phyloP scores from a whole-genome alignment of 768 basidiomycete genomes.

The Rhizopogon vulgaris region DNA sequence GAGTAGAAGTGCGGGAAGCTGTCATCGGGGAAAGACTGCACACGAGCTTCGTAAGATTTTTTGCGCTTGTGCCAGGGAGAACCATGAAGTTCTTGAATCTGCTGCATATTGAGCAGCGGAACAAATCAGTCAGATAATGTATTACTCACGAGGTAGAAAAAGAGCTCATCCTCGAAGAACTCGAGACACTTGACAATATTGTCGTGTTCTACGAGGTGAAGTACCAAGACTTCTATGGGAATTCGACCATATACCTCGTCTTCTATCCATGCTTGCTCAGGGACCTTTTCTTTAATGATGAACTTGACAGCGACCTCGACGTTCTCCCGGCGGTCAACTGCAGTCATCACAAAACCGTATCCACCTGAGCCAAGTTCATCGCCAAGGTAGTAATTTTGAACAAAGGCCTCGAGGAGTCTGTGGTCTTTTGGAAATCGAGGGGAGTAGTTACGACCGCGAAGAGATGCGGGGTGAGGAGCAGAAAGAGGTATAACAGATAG shows the following conservation, averaged over 20 bases:
- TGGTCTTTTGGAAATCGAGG: conserved; percentile 58
- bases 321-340: conserved; percentile 50
- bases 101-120: background rate
- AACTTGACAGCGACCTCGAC: conserved; percentile 92
- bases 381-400: conserved; percentile 50
- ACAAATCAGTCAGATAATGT: background rate
- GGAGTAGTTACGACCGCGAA: conserved; percentile 28
- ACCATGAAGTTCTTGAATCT: conserved; percentile 93
- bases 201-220: conserved; percentile 68
- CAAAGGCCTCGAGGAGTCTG: conserved; percentile 53
- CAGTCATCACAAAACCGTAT: conserved; percentile 93
- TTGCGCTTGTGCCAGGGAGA: conserved; percentile 69
- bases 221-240: conserved; percentile 77
- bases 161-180: conserved; percentile 75
- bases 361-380: conserved; percentile 88
- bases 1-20: conserved; percentile 22
- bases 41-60: conserved; percentile 23
- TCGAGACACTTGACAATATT: conserved; percentile 82
- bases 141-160: conserved; percentile 77
- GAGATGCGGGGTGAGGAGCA: conserved; percentile 3
- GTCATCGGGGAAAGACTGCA: conserved; percentile 15
- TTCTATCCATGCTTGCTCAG: conserved; percentile 46
- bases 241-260: conserved; percentile 57
- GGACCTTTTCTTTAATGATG: conserved; percentile 72
- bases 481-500: background rate